Evolutionary conservation across 495 filamentous ascomycete genomes (phyloP).

Genomic region (Penicillium macrosclerotiorum): DNA sequence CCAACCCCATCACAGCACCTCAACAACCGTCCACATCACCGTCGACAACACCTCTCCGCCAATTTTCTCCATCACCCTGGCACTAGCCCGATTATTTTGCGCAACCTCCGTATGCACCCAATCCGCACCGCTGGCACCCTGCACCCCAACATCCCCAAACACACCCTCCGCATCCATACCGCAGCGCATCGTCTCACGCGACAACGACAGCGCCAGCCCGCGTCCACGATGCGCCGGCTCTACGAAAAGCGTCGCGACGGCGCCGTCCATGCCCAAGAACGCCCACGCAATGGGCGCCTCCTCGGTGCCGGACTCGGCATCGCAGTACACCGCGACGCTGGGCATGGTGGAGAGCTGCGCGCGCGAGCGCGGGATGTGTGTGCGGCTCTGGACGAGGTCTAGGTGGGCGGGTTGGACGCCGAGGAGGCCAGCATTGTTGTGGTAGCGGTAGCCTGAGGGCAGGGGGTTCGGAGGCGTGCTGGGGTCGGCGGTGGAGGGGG

Average conservation of each 20-base stretch:
- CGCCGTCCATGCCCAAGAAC: conserved; percentile 48
- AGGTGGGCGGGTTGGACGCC: conserved; percentile 29
- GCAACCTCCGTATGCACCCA: conserved; percentile 50
- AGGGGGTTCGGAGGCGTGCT: conserved; percentile 11
- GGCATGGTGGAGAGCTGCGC: conserved; percentile 30
- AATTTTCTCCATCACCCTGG: conserved; percentile 50
- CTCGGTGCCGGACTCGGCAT: conserved; percentile 3
- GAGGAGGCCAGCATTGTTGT: conserved; percentile 17
- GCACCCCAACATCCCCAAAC: conserved; percentile 16
- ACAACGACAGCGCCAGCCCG: conserved; percentile 41
- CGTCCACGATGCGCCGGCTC: conserved; percentile 45
- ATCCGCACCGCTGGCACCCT: conserved; percentile 2
- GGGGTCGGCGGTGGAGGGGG: not conserved
- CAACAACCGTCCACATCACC: conserved; percentile 43
- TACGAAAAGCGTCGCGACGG: conserved; percentile 49
- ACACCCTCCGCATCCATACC: conserved; percentile 23
- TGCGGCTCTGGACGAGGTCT: conserved; percentile 39
- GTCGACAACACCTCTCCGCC: conserved; percentile 39
- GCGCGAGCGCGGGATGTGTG: conserved; percentile 35
- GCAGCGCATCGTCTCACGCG: conserved; percentile 31
- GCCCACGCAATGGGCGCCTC: conserved; percentile 42
- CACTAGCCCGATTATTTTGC: conserved; percentile 43
- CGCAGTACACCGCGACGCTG: conserved; percentile 34
- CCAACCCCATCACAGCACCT: conserved; percentile 14
- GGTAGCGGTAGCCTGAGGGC: conserved; percentile 32